Evolutionary conservation across 2,329 filamentous ascomycete species (phyloP), one percentile per base, ranked within the genome.

Genomic region (Parastagonospora avenae): DNA sequence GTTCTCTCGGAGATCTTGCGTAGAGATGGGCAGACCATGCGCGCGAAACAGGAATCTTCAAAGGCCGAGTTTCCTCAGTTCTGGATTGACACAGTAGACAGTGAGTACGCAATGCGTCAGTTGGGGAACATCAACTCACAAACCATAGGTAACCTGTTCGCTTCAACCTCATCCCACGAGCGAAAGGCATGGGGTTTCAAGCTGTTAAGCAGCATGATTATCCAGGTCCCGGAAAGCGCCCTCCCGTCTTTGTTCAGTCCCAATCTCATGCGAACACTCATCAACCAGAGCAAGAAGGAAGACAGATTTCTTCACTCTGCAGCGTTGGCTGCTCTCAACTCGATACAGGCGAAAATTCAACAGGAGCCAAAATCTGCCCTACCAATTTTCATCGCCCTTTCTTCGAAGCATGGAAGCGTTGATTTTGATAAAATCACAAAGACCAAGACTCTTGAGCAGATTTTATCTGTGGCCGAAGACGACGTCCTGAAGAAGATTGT

Each of bases 111-210:
- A n/a, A 28, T 11, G 2, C 8, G 16, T 15, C 11, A 33, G 16
- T 19, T 9, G 4, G 14, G 42, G 5, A 7, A 29, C 11, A 8
- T 37, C 37, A 44, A 40, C 40, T 64, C n/a, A 62, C 33, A 29
- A n/a, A 47, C 2, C 39, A 0, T 56, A 93, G 90, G 93, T 68
- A 88, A 89, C 8, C 81, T 97, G 3, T 97, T 97, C 70, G 88
- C 90, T 5, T 85, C 88, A 49, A 85, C 83, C 9, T 88, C 92
- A 7, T 95, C 92, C 1, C 86, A 92, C 37, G 91, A 92, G 62
- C 89, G 95, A 48, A 97, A 97, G 74, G 91, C 91, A 66, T 92
- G 91, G 73, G 94, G 94, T 0, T 93, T 97, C 74, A 85, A 92
- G 64, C 83, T 97, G 2, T 91, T 97, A 65, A 86, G 88, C 63